Evolutionary conservation across 192 early-diverging fungal species (phyloP).

Genomic region (Linnemannia hyalina): DNA sequence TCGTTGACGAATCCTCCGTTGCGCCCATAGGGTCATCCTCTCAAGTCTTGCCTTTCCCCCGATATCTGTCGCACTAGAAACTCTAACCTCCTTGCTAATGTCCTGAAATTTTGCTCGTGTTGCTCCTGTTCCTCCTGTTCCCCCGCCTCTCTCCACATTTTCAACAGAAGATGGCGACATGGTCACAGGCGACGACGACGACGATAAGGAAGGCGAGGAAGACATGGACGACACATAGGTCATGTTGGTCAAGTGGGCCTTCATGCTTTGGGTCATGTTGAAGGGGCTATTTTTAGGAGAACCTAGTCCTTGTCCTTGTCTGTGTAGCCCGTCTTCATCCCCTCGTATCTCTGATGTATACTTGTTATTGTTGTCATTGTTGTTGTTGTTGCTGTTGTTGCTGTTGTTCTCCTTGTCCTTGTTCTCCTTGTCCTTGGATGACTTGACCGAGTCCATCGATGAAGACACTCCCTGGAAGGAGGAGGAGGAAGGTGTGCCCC

Average conservation of each 20-base stretch:
- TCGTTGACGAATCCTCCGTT: slow-evolving; percentile 19
- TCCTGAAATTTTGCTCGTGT: not conserved
- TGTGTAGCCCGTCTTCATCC: not conserved
- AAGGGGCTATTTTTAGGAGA: slow-evolving; percentile 47
- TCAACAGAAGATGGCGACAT: slow-evolving; percentile 12
- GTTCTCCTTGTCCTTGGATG: not conserved
- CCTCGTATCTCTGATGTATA: not conserved
- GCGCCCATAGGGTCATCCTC: slow-evolving; percentile 16
- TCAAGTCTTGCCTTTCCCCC: slow-evolving; percentile 10
- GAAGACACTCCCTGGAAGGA: too few relatives aligned
- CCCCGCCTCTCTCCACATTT: not conserved
- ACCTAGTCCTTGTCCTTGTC: slow-evolving; percentile 1
- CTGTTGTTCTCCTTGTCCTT: not conserved
- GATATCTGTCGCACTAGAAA: not conserved
- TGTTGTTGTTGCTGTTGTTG: not conserved
- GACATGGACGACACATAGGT: slow-evolving; percentile 3
- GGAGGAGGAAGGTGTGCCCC: not conserved
- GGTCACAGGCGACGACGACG: not conserved
- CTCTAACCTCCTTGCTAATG: slow-evolving; percentile 8
- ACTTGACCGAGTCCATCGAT: not conserved
- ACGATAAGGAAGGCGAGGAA: not conserved
- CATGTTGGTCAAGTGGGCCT: slow-evolving; percentile 41
- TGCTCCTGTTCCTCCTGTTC: not conserved
- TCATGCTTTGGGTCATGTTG: slow-evolving; percentile 36
- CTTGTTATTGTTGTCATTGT: slow-evolving; percentile 4